A percentile compares a stretch with the other conserved stretches of the same genome.
Conservation (phyloP, 2,329 filamentous ascomycete species). For the Penicillium sp. region DNA sequence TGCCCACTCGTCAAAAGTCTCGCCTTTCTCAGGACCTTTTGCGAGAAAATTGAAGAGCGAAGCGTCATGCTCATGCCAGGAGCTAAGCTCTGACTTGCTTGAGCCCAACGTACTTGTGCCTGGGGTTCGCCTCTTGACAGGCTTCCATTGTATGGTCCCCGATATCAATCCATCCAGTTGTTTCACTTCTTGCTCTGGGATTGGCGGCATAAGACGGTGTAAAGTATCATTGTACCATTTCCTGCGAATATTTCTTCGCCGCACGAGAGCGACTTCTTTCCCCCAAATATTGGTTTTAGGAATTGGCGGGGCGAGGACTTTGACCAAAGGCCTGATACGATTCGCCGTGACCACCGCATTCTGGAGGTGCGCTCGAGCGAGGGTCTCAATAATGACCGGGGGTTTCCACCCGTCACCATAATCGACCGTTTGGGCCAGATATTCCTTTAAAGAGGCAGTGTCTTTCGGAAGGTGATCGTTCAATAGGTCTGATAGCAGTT, state of each 20-base stretch:
- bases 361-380: conserved; percentile 38
- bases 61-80: no score
- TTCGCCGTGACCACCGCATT: conserved; percentile 28
- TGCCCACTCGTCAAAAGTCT: conserved; percentile 34
- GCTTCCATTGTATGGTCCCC: conserved; percentile 34
- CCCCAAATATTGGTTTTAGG: conserved; percentile 41
- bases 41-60: conserved; percentile 32
- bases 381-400: conserved; percentile 30
- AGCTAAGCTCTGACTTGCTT: no score
- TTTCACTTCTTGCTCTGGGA: conserved; percentile 39
- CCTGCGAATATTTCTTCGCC: conserved; percentile 37
- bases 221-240: conserved; percentile 40
- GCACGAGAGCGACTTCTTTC: conserved; percentile 29
- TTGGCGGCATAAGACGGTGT: conserved; percentile 38
- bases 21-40: conserved; percentile 38
- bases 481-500: conserved; percentile 45
- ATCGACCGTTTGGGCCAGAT: conserved; percentile 17
- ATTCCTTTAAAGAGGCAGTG: conserved; percentile 19
- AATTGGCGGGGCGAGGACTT: conserved; percentile 30
- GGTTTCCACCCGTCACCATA: conserved; percentile 39
- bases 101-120: background rate
- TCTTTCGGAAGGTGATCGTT: conserved; percentile 26
- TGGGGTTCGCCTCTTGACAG: conserved; percentile 27
- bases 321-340: conserved; percentile 27
- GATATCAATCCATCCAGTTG: conserved; percentile 36